Evolutionary conservation across 2,329 filamentous ascomycete genomes (phyloP).

Genomic region (Aspergillus persii): DNA sequence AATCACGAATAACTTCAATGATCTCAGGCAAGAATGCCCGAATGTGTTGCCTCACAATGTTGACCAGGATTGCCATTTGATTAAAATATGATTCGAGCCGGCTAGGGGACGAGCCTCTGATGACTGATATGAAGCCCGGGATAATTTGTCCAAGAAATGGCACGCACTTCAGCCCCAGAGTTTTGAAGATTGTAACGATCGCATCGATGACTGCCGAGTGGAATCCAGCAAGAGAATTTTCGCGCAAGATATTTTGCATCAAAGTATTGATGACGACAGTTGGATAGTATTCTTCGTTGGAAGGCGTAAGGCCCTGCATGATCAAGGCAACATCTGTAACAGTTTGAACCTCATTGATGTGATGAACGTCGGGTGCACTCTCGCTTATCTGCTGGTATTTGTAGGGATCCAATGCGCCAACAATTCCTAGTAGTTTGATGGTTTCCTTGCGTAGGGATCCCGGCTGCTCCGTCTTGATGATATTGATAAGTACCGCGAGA

Average conservation of each 20-base stretch:
- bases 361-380: constrained; percentile 76
- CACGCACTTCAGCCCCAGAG: constrained; percentile 91
- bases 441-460: constrained; percentile 86
- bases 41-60: constrained; percentile 95
- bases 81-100: constrained; percentile 96
- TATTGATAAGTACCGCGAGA: constrained; percentile 86
- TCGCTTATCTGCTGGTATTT: constrained; percentile 93
- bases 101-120: constrained; percentile 72
- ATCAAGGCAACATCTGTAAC: constrained; percentile 94
- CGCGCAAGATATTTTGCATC: constrained; percentile 80
- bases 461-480: constrained; percentile 89
- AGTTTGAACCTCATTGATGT: constrained; percentile 62
- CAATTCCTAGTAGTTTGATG: constrained; percentile 92
- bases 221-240: constrained; percentile 83
- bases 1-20: constrained; percentile 80
- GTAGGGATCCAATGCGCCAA: constrained; percentile 93
- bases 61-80: constrained; percentile 87
- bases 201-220: constrained; percentile 94
- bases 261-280: constrained; percentile 97
- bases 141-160: constrained; percentile 92
- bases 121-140: constrained; percentile 87
- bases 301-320: constrained; percentile 95
- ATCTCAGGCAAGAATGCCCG: constrained; percentile 85
- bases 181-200: constrained; percentile 98
- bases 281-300: constrained; percentile 96